Evolutionary conservation across 2,329 filamentous ascomycete species (phyloP).

Genomic region (Fragosphaeria purpurea): DNA sequence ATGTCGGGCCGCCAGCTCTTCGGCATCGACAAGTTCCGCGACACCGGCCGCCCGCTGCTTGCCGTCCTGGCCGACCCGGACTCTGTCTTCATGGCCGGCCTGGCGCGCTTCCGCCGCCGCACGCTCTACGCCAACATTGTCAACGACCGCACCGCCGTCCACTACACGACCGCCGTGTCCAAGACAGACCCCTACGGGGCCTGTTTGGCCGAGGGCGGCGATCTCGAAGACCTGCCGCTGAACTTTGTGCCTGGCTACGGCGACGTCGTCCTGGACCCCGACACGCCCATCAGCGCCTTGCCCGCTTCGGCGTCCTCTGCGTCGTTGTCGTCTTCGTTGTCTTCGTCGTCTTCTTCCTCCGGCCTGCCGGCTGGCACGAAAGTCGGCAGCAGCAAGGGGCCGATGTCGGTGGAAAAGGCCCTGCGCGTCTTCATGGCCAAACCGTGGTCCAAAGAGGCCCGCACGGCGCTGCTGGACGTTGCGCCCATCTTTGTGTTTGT

Average conservation of each 20-base stretch:
- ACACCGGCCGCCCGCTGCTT: slow-evolving; percentile 71
- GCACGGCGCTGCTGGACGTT: slow-evolving; percentile 5
- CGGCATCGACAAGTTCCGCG: slow-evolving; percentile 73
- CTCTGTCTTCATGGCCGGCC: slow-evolving; percentile 74
- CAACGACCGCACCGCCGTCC: slow-evolving; percentile 73
- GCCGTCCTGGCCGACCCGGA: slow-evolving; percentile 71
- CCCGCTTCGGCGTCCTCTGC: background rate
- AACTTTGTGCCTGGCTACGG: slow-evolving; percentile 68
- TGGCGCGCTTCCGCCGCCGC: slow-evolving; percentile 65
- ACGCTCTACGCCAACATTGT: slow-evolving; percentile 77
- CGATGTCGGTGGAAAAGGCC: background rate
- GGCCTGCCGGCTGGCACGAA: background rate
- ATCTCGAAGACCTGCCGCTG: slow-evolving; percentile 56
- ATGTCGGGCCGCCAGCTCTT: slow-evolving; percentile 82
- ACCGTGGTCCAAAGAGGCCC: slow-evolving; percentile 10
- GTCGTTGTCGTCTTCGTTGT: no score
- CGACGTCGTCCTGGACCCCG: slow-evolving; percentile 62
- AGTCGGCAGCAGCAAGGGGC: background rate
- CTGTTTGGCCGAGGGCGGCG: slow-evolving; percentile 14
- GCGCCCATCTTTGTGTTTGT: slow-evolving; percentile 50
- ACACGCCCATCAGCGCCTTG: slow-evolving; percentile 38
- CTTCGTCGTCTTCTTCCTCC: no score
- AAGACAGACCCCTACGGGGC: slow-evolving; percentile 64
- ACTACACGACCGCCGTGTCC: slow-evolving; percentile 73
- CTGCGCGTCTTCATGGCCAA: slow-evolving; percentile 6